Evolutionary conservation across 1,284 basidiomycete species (phyloP), one percentile per base, ranked within the genome.

Genomic region (Rhodotorula sp.): DNA sequence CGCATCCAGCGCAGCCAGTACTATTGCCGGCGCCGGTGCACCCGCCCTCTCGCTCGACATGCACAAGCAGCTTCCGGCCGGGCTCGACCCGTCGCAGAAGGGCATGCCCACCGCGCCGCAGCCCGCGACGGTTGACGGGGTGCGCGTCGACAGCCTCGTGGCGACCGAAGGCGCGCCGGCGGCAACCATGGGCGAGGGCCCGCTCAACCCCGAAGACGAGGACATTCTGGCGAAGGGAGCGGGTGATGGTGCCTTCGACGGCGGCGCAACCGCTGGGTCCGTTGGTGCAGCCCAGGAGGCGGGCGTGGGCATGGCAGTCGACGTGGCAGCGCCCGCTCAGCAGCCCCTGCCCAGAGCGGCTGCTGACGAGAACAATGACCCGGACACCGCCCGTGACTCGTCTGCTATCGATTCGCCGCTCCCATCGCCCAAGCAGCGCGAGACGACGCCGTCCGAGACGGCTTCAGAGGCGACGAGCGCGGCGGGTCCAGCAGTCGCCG

Each of bases 391-490:
- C 12, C 3, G n/a, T 4, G 57, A 39, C 27, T 21, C 53, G 7
- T 57, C 63, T 29, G 68, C 44, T 17, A 21, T 44, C 29, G 62
- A 58, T 3, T 57, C 68, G 7, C 63, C 63, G 2, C 46, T 53
- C 34, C 58, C 44, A 0, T 69, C 68, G 22, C 68, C 68, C 8
- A 37, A 46, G 8, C 44, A 55, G 4, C 70, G 70, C 32, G 62
- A 71, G 19, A 27, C 27, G 8, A 68, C 66, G 10, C 70, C 70
- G 12, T 71, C 70, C 27, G 66, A 61, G 22, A 34, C 58, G 1
- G 51, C 59, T 12, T 71, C 70, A 9, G 58, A 60, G 22, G 39
- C 62, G 12, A 41, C 61, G 29, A 67, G 46, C 34, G 25, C 56
- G 1, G 63, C 48, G 3, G 66, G 56, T 1, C 29, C 54, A 8